Evolutionary conservation across 148 eudicot species (phyloP).

Genomic region (Silene latifolia): DNA sequence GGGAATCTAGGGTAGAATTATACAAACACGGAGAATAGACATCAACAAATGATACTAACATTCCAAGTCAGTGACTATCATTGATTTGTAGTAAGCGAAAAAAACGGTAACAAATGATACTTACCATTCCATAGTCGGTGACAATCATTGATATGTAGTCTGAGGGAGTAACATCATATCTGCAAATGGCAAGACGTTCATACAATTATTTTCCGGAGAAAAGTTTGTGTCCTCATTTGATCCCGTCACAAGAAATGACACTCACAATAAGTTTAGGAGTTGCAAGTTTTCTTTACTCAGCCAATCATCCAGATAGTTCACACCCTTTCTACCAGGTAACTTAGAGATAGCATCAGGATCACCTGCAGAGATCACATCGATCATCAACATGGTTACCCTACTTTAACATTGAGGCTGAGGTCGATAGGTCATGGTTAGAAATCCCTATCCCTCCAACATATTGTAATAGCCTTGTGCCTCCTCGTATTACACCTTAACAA

Average conservation of each 20-base stretch:
- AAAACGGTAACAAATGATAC: neutral
- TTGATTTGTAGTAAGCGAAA: neutral
- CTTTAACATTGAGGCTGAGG: neutral
- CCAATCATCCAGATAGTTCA: conserved; percentile 57
- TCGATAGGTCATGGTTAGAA: neutral
- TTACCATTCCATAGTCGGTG: conserved; percentile 94
- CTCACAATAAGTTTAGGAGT: conserved; percentile 81
- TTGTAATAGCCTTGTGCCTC: neutral
- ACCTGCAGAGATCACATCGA: conserved; percentile 38
- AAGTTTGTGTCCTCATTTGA: neutral
- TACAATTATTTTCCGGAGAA: neutral
- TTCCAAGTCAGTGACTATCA: conserved; percentile 87
- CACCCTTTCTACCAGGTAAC: conserved; percentile 57
- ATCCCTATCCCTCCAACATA: neutral
- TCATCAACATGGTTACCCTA: neutral
- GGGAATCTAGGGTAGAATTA: neutral
- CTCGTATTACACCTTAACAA: neutral
- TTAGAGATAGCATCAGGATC: conserved; percentile 69
- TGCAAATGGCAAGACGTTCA: conserved; percentile 29
- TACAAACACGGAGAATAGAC: neutral
- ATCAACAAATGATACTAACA: too few species aligned
- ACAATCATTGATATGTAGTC: conserved; percentile 80
- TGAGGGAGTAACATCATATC: conserved; percentile 86
- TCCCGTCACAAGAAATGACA: conserved; percentile 7
- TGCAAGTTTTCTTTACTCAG: conserved; percentile 54